Base-by-base conservation (phyloP, 495 filamentous ascomycete species). In the Chlorociboria aeruginascens region DNA sequence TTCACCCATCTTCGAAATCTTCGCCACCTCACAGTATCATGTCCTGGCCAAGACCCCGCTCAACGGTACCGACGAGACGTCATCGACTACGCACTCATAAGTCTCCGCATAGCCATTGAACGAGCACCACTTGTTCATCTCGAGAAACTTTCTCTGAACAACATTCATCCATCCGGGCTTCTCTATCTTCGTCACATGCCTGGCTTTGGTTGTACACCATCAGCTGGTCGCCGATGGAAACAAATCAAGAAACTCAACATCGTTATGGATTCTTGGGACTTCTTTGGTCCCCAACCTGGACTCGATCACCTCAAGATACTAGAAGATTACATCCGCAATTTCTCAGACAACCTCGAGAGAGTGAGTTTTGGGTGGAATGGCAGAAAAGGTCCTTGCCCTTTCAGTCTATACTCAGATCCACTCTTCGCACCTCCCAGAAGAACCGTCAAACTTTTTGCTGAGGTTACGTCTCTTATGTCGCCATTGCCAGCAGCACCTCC, bases 1-100 rank as follows among this genome's bases (percentile, higher is more conserved):
- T 72, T 89, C 53, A 69, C 71, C 13, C 61, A 73, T 34, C 62
- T 89, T 49, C 65, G 73, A 30, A 76, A 75, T 55, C 69, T 92
- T 53, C 68, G 72, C 34, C 83, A 86, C 58, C 68, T 89, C 43
- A 76, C 73, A 43, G 71, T 92, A 56, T 77, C 72, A 41, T 86
- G 81, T 44, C 82, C 80, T n/a, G 81, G 75, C 17, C 81, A 86
- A 63, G 69, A 77, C 34, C 66, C 76, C 16, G 64, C 69, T 16
- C 76, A 84, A 57, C 70, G 82, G 13, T 83, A 85, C 53, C 73
- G 86, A 11, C 76, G 85, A 42, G 78, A 76, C 62, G 76, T 78
- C 30, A 83, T 89, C 20, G 86, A 89, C 66, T 89, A 88, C 60
- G 85, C 85, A 3, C 73, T 89, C 32, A 85, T 88, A 52, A 85